Base-by-base conservation (phyloP, 2,329 filamentous ascomycete genomes). In the Exophiala aquamarina region DNA sequence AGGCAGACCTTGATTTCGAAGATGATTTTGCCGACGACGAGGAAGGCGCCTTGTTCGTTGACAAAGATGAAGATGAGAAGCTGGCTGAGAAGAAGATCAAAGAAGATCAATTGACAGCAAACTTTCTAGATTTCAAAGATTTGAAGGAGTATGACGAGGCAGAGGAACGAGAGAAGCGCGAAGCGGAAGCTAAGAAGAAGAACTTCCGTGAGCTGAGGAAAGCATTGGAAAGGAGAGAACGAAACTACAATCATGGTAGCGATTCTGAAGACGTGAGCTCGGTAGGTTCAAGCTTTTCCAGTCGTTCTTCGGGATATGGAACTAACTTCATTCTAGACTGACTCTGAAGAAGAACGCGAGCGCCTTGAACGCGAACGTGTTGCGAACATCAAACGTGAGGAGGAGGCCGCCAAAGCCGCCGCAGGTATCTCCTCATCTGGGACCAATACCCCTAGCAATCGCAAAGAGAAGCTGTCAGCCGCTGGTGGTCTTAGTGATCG, bases 21-120 rank as follows among this genome's bases (percentile, higher is more conserved):
- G 80, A 84, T 56, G 83, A 85, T 59, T 96, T 96, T 62, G 88
- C 91, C 57, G 88, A 95, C 60, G 89, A 94, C 60, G 89, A 95
- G 61, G 89, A 94, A 63, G 82, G 86, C 17, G 78, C 82, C 46
- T 66, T 61, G 2, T 79, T 86, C 33, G 79, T 89, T 41, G 89
- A 93, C 57, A 87, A 93, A 41, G 83, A 90, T 40, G 91, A 95
- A 56, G 87, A 91, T 40, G 70, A 77, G 11, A 89, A 89, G 60
- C 81, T 86, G 14, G 77, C 85, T 0, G 83, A 86, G 53, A 83
- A 84, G 11, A 75, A 84, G 42, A 84, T 91, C 57, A 88, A 87
- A 56, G 81, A 84, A 47, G 86, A 91, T 61, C 90, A 94, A 66
- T 75, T 94, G n/a, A 83, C 83, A 42, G 92, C 92, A 7, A 95